Percentiles rank a stretch among this genome's conserved stretches.
Conservation (phyloP, 495 filamentous ascomycete species). For the Aspergillus haitiensis region DNA sequence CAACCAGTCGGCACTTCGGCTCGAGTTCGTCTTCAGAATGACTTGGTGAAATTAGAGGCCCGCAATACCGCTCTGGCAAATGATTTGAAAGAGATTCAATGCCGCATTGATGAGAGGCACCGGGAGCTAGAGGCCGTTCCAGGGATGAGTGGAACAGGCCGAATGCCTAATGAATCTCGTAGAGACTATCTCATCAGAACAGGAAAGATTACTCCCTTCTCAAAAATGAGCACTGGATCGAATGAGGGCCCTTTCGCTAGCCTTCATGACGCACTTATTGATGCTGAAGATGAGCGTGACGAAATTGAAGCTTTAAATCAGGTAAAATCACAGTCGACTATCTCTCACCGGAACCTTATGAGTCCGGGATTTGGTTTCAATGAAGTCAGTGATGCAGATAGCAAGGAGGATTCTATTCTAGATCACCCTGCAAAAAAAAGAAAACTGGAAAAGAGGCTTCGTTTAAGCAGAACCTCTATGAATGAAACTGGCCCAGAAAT, state of each 20-base stretch:
- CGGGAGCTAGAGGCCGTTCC: constrained; percentile 46
- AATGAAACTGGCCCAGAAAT: constrained; percentile 17
- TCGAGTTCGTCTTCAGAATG: constrained; percentile 54
- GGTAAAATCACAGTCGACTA: constrained; percentile 41
- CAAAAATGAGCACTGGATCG: constrained; percentile 60
- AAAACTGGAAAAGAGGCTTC: constrained; percentile 29
- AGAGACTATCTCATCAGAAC: constrained; percentile 91
- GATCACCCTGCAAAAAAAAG: constrained; percentile 44
- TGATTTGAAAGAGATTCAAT: constrained; percentile 75
- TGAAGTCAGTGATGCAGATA: constrained; percentile 32
- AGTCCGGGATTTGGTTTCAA: constrained; percentile 74
- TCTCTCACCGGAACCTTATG: constrained; percentile 79
- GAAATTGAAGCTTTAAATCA: constrained; percentile 56
- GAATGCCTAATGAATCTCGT: constrained; percentile 74
- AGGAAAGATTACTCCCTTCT: constrained; percentile 96
- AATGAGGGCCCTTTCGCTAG: constrained; percentile 57
- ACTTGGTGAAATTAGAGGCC: constrained; percentile 61
- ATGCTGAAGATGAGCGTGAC: constrained; percentile 68
- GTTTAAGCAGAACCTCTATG: not conserved
- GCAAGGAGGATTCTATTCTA: constrained; percentile 20
- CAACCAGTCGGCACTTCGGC: constrained; percentile 50
- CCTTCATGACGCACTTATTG: constrained; percentile 69
- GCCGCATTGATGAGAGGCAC: constrained; percentile 73
- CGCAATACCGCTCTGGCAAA: constrained; percentile 60
- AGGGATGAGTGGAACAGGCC: constrained; percentile 49